Base-by-base conservation (phyloP, 805 yeast species). In the Kodamaea restingae region DNA sequence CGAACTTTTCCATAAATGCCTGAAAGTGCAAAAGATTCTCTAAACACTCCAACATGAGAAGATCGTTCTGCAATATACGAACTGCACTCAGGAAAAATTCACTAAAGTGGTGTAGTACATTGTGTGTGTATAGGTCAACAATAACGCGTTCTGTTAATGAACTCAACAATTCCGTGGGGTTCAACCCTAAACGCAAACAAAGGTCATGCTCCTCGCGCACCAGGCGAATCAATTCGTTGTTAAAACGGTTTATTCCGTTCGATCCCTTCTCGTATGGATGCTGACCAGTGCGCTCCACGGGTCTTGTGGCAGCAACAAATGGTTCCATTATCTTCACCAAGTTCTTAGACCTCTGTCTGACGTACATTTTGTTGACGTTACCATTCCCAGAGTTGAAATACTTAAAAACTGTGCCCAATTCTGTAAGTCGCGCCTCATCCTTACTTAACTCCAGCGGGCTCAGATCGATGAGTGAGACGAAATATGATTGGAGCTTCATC, bases 241-340 rank as follows among this genome's bases (percentile, higher is more conserved):
- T 70, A 53, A 78, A 81, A 32, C 58, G 58, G 7, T 61, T 63
- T 24, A 84, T 70, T 7, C 87, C 84, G 56, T 73, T 78, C 36
- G 74, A 71, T 3, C 80, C 86, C 54, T 70, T 76, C 53, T 75
- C 80, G 57, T 75, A 84, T 1, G 77, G 83, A 8, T 63, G 68
- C 32, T 51, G 54, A 9, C 52, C 41, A 3, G 43, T 47, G 4
- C 60, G 31, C 43, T 64, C 71, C 18, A 59, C 56, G 28, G 70
- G 69, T 47, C 64, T 64, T 14, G 76, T 73, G 38, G 67, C 66
- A 1, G 74, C 67, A 34, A 72, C 78, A 28, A 73, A 44, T 9
- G 67, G 65, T 4, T 65, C 70, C 56, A 81, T 56, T 31, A 67
- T 63, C 20, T 65, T 71, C 2, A 56, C 44, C 18, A 80, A 61